Base-by-base conservation (phyloP, 2,329 filamentous ascomycete genomes). In the Aureobasidium zeae region DNA sequence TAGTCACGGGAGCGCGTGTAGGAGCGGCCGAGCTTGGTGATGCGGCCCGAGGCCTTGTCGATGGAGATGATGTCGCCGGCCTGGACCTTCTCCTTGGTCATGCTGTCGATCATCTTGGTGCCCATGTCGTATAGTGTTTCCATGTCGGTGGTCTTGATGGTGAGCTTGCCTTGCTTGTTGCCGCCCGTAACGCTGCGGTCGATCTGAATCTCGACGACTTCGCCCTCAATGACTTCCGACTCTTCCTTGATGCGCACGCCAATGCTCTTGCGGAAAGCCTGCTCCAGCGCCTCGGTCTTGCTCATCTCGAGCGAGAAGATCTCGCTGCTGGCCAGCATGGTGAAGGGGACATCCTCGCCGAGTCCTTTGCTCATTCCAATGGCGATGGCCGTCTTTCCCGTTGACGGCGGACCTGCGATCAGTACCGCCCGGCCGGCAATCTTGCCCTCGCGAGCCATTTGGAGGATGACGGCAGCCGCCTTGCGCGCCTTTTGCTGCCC, bases 101-200 rank as follows among this genome's bases (percentile, higher is more conserved):
- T 95, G 52, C 87, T 87, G 61, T 98, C 91, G 53, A 98, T 98
- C 91, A 98, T 96, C 69, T 96, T 96, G 53, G 84, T 89, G 52
- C 91, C 91, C 88, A 98, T 95, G 59, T 98, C 91, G 69, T 96
- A 98, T 53, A 98, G 85, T 10, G 91, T 94, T 67, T 98, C 91
- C 91, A 98, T 98, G 64, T 98, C 91, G 47, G 89, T 96, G 9
- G 91, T 98, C 70, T 98, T 98, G 70, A 98, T 94, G 15, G 91
- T 98, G 52, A 98, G 80, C 68, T 98, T 98, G 58, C 91, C 91
- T 72, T 95, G 89, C 73, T 96, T 98, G 58, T 91, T 93, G 53
- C 84, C 86, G 36, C 91, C 91, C 11, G 91, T 96, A 44, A 98
- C 86, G 57, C 88, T 95, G 53, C 91, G 79, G 65, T 98, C 91